Conservation (phyloP, 2,329 filamentous ascomycete genomes). For the Fusarium ramigenum region DNA sequence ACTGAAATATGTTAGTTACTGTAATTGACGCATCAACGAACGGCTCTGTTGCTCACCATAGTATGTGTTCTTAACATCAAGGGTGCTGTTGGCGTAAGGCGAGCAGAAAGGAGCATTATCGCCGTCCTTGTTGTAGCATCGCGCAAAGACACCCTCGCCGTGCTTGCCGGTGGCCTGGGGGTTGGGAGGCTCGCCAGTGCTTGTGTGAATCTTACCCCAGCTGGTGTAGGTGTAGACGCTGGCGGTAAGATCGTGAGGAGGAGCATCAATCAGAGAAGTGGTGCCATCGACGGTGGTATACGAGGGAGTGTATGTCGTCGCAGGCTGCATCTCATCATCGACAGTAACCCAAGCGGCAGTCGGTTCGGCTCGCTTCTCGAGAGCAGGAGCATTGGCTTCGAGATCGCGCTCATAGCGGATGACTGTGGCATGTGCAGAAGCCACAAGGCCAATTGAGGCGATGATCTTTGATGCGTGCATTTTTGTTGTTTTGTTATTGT, state of each 20-base stretch:
- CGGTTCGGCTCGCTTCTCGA: conserved; percentile 45
- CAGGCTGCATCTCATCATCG: conserved; percentile 56
- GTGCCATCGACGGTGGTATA: conserved; percentile 57
- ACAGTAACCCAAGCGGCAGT: conserved; percentile 63
- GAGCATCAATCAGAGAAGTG: conserved; percentile 50
- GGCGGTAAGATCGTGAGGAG: conserved; percentile 59
- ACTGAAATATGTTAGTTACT: conserved; percentile 49
- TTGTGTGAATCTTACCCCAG: conserved; percentile 52
- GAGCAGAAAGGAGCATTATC: conserved; percentile 61
- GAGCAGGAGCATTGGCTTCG: conserved; percentile 9
- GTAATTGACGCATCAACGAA: neutral
- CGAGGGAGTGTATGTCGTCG: conserved; percentile 59
- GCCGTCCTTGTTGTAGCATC: conserved; percentile 60
- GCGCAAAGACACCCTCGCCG: conserved; percentile 59
- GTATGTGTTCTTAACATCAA: conserved; percentile 59
- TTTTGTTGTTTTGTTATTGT: conserved; percentile 18
- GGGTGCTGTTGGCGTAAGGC: conserved; percentile 54
- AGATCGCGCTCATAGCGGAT: conserved; percentile 32
- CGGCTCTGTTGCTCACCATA: conserved; percentile 53
- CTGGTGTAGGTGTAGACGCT: conserved; percentile 51
- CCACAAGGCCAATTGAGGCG: conserved; percentile 45
- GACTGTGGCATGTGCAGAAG: conserved; percentile 38
- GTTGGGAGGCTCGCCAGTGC: conserved; percentile 55
- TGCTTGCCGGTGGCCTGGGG: conserved; percentile 54
- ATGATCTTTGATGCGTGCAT: conserved; percentile 48